Evolutionary conservation across 2,329 filamentous ascomycete genomes (phyloP), one percentile per base, ranked within the genome.

Genomic region (Alternaria viburni): DNA sequence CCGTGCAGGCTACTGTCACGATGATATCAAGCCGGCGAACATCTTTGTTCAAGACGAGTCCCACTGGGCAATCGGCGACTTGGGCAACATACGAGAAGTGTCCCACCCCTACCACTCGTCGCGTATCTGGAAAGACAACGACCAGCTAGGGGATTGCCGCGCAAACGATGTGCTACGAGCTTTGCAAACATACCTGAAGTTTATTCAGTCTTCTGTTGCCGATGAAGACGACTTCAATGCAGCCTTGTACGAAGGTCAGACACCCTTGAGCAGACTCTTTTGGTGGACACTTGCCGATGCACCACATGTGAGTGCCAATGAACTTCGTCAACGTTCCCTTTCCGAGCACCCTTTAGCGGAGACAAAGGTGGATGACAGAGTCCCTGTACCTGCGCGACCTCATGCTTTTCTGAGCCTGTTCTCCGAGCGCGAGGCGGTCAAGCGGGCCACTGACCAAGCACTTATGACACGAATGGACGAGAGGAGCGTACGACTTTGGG

Each of bases 1-100:
- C 54, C 28, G 28, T 7, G 62, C 62, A 12, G 76, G 76, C 13
- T 75, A 73, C 44, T 81, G 79, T 62, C 79, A 81, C 57, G 76
- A 81, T 64, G 79, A 81, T 45, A 63, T 81, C 47, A 80, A 81
- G 60, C 72, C 74, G 0, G 65, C 66, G 54, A 81, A 81, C 45
- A 69, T 81, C 32, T 78, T 79, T 30, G 57, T 77, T 8, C 43
- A 64, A 50, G 62, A 68, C 10, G 32, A 63, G 6, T 52, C 60
- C 4, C 57, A 71, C 23, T 80, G 75, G 76, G 56, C 78, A 8
- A 61, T 80, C 2, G 79, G 74, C 30, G 79, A 81, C 52, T 67
- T 81, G 7, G 78, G 79, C 3, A 80, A 79, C 23, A 64, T 79
- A 8, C 71, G 78, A 13, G 62, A 79, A 5, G 7, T 72, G 0